Base-by-base conservation (phyloP, 108 stramenopile species). In the Cyclotella cryptica region DNA sequence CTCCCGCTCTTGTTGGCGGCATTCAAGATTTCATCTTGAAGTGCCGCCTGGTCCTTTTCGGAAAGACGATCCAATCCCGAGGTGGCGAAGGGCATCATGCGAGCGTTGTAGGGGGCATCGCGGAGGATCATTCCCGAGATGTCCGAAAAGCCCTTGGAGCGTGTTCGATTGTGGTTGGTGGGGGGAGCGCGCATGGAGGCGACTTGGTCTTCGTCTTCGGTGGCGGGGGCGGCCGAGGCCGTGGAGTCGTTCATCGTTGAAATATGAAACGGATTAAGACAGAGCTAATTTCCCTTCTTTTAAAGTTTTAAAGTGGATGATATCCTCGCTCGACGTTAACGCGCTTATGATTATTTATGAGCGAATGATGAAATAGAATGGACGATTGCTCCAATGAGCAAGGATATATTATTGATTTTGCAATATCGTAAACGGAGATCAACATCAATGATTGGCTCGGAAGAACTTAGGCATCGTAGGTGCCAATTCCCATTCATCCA, bases 81-180 rank as follows among this genome's bases (percentile, higher is more conserved):
- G 43, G 66, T 49, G 24, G 24, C 10, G 42, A 66, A 66, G 3
- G 66, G 66, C 66, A 66, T 66, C 66, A 66, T 66, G 26, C 66
- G 66, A 6, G 66, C 44, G 46, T 66, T 66, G 46, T 66, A 66
- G 21, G 66, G 66, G 24, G 66, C 66, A 7, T 46, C 66, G 1
- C 66, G 45, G 42, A 66, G 66, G 46, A 66, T 49, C 66, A 66
- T 66, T 9, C 45, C 66, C 3, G 45, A 47, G 24, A 66, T 44
- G 66, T 66, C 66, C 14, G 45, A 47, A 28, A 13, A 66, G 43
- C 45, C 66, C 26, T 66, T 66, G 66, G 66, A 10, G n/a, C 66
- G 43, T 8, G 26, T 27, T 13, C 24, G 21, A 5, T 15, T 17
- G 46, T n/a, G 21, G 8, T 44, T 1, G n/a, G 21, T 19, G 43